Percentiles rank a stretch among this genome's conserved stretches.
Conservation (phyloP, 805 yeast genomes). For the Naumovozyma castellii region DNA sequence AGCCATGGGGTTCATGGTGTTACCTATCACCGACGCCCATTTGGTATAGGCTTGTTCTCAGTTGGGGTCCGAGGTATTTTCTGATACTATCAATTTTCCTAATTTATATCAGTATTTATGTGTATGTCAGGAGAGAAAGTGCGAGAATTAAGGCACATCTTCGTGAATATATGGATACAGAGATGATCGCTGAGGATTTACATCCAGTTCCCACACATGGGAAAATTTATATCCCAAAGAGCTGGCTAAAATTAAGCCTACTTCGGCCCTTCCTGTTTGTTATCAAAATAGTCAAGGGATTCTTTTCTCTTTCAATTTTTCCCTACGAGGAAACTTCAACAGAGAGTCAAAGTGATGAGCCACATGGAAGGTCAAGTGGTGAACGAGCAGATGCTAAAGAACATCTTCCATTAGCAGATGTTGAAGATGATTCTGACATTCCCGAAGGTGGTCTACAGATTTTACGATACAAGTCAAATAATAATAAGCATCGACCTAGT, state of each 20-base stretch:
- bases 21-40: slow-evolving; percentile 62
- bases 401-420: neutral
- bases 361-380: neutral
- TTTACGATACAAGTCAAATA: neutral
- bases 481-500: too few relatives aligned
- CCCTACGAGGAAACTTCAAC: neutral
- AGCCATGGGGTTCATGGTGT: slow-evolving; percentile 64
- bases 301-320: neutral
- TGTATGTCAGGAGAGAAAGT: slow-evolving; percentile 59
- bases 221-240: neutral
- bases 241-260: neutral
- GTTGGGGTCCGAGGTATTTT: slow-evolving; percentile 76
- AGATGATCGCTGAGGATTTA: too few relatives aligned
- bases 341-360: neutral
- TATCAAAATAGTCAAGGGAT: neutral
- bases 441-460: neutral
- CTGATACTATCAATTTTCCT: slow-evolving; percentile 52
- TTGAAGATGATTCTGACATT: neutral
- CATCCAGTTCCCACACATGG: neutral
- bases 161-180: slow-evolving; percentile 15
- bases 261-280: neutral
- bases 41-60: slow-evolving; percentile 64
- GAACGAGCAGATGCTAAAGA: neutral
- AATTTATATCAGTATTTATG: slow-evolving; percentile 62
- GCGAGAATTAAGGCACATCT: slow-evolving; percentile 37